Evolutionary conservation across 495 filamentous ascomycete species (phyloP), one percentile per base, ranked within the genome.

Genomic region (Alectoria sarmentosa): DNA sequence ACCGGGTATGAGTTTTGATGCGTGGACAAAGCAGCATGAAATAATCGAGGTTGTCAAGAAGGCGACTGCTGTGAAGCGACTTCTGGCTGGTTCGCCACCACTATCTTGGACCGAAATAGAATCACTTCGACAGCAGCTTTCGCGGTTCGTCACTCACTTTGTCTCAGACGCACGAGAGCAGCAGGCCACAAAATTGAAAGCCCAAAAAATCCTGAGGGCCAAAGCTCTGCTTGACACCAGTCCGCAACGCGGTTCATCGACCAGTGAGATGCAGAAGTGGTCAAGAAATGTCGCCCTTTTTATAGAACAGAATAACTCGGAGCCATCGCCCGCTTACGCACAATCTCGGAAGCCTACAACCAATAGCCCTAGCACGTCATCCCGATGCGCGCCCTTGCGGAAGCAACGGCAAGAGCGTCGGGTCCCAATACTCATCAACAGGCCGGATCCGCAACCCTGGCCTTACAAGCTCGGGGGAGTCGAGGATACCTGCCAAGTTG

Each of bases 11-110:
- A 34, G 30, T 55, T 21, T 55, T 1, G 52, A 55, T 32, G 52
- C 52, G 4, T 55, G 28, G 52, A 34, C 5, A 2, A 55, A 55
- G 52, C 52, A 55, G n/a, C 3, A 55, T 55, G 52, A 55, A 36
- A 55, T 55, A 5, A 34, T 55, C 17, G 30, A 55, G 7, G 52
- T 55, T 21, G 52, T 55, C 30, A 55, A 55, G 30, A 55, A 55
- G 52, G 52, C 52, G 21, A 34, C 52, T 34, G 52, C 52, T 34
- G 52, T 55, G 52, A 55, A 55, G 30, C 52, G 52, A 34, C 52
- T 55, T 55, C 6, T 55, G 52, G 52, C 52, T 55, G 30, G 52
- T 34, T 23, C 52, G 28, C 30, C 52, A 55, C 28, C 48, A 6
- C 21, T 23, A 23, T 10, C 48, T 52, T 34, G 52, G 52, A 34